phyloP scores from a whole-genome alignment of 306 rosid genomes.

The Sicyos edulis region DNA sequence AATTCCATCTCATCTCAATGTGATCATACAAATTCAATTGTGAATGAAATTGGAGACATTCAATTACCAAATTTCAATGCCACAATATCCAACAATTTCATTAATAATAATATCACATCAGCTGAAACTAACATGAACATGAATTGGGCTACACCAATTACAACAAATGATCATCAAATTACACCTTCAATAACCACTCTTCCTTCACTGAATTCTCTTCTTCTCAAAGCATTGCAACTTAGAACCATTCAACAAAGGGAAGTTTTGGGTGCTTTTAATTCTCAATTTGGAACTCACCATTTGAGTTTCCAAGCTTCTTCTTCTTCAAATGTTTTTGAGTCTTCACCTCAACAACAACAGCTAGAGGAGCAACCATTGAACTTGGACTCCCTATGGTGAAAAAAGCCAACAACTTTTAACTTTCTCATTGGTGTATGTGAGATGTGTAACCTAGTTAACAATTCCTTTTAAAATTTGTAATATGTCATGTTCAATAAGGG shows the following conservation, averaged over 20 bases:
- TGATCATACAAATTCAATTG: slow-evolving; percentile 54
- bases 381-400: slow-evolving; percentile 91
- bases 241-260: slow-evolving; percentile 51
- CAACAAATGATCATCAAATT: not conserved
- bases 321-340: slow-evolving; percentile 38
- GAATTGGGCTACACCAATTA: slow-evolving; percentile 34
- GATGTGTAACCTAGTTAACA: too few species aligned
- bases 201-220: slow-evolving; percentile 61
- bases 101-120: slow-evolving; percentile 17
- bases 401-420: not conserved
- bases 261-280: slow-evolving; percentile 21
- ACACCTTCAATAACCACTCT: slow-evolving; percentile 19
- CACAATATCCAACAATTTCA: slow-evolving; percentile 27
- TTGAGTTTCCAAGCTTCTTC: slow-evolving; percentile 44
- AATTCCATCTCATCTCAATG: slow-evolving; percentile 53
- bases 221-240: slow-evolving; percentile 83
- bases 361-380: slow-evolving; percentile 77
- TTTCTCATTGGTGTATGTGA: not conserved
- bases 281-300: slow-evolving; percentile 36
- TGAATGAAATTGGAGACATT: slow-evolving; percentile 60
- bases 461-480: too few species aligned
- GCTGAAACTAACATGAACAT: slow-evolving; percentile 38
- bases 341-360: slow-evolving; percentile 30
- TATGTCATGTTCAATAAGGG: too few species aligned
- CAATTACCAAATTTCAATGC: slow-evolving; percentile 49